These are phyloP conservation scores for Fragilaria radians DNA, from an alignment of 108 stramenopile genomes.

Conservation along the genomic window DNA sequence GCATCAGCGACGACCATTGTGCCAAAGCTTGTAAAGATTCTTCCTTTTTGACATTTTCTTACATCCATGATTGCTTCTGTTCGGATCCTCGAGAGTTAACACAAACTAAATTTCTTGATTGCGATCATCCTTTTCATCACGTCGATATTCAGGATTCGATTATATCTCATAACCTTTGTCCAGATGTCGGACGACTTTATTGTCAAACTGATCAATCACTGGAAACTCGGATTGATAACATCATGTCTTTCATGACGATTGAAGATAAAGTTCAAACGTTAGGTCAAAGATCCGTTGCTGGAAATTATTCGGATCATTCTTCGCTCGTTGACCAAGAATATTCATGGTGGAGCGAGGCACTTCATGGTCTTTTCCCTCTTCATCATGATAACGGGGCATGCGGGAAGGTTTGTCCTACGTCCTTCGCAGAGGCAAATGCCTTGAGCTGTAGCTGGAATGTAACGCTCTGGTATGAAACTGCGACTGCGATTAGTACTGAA, in stretches of 20 bases:
- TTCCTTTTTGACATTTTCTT: neutral
- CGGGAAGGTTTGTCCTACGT: neutral
- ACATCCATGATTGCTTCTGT: neutral
- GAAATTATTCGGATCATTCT: conserved; percentile 14
- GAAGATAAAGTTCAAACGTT: conserved; percentile 29
- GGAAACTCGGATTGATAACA: conserved; percentile 7
- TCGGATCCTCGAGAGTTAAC: neutral
- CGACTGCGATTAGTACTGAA: neutral
- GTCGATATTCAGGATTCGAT: neutral
- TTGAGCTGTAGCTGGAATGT: neutral
- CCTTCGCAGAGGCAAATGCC: conserved; percentile 3
- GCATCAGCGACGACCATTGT: neutral
- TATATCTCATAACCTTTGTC: neutral
- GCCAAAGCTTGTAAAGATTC: neutral
- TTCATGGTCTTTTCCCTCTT: conserved; percentile 31
- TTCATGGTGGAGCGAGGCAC: conserved; percentile 55
- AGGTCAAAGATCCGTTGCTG: conserved; percentile 10
- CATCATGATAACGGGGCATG: neutral
- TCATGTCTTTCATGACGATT: conserved; percentile 13
- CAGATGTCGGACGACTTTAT: neutral
- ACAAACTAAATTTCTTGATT: neutral
- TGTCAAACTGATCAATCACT: neutral
- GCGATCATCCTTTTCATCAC: neutral
- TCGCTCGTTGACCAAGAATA: conserved; percentile 27
- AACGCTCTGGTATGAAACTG: conserved; percentile 1